Conservation (phyloP, 2,329 filamentous ascomycete genomes). For the Claviceps arundinis region DNA sequence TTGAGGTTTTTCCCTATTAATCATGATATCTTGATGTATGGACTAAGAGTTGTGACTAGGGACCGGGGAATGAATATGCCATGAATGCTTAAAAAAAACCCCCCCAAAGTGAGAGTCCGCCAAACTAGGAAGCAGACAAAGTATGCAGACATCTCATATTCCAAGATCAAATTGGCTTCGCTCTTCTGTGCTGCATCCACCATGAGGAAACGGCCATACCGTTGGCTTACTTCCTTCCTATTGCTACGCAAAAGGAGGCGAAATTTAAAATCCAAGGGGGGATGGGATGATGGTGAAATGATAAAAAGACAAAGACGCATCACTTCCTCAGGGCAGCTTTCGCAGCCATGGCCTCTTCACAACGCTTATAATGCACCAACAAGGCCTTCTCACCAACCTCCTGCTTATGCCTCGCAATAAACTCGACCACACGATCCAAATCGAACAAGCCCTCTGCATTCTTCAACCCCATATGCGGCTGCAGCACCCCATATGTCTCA, state of each 20-base stretch:
- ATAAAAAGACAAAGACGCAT: neutral
- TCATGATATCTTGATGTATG: too few species aligned
- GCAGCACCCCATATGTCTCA: slow-evolving; percentile 20
- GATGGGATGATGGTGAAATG: neutral
- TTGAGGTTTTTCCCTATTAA: too few species aligned
- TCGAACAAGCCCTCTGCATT: slow-evolving; percentile 30
- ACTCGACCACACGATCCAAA: slow-evolving; percentile 26
- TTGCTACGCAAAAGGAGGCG: too few species aligned
- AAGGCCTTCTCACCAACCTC: slow-evolving; percentile 23
- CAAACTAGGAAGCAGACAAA: neutral
- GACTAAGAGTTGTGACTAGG: too few species aligned
- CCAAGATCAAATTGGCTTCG: too few species aligned
- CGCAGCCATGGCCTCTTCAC: neutral
- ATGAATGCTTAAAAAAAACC: too few species aligned
- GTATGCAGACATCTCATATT: neutral
- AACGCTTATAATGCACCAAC: slow-evolving; percentile 11
- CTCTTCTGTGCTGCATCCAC: too few species aligned
- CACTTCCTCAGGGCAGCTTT: neutral
- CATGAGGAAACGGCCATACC: too few species aligned
- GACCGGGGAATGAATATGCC: too few species aligned
- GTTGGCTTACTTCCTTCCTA: too few species aligned
- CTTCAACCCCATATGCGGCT: slow-evolving; percentile 14
- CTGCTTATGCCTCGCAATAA: slow-evolving; percentile 26
- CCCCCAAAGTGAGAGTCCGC: too few species aligned
- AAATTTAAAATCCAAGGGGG: neutral